Evolutionary conservation across 2,329 filamentous ascomycete genomes (phyloP).

Genomic region (Dryadomyces quercivorus): DNA sequence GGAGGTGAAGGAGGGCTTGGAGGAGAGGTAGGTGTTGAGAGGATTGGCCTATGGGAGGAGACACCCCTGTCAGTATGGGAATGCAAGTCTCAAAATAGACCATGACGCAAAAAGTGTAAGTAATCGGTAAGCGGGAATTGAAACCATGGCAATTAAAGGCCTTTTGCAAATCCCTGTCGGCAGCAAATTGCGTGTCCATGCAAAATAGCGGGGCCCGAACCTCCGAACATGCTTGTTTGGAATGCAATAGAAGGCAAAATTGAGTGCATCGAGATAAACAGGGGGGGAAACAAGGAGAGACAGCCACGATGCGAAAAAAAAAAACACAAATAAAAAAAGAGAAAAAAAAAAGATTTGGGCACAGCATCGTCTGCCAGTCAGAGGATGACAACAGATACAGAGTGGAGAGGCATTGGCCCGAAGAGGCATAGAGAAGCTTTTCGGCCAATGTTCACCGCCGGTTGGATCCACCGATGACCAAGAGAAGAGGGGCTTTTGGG

Average conservation of each 20-base stretch:
- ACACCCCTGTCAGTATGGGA: conserved; percentile 26
- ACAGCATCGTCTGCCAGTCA: neutral
- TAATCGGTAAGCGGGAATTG: neutral
- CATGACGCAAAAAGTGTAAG: neutral
- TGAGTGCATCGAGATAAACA: neutral
- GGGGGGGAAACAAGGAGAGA: neutral
- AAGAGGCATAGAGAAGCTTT: neutral
- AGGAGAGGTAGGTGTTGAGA: conserved; percentile 86
- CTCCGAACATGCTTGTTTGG: neutral
- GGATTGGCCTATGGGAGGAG: conserved; percentile 67
- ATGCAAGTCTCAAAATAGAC: conserved; percentile 10
- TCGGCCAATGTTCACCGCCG: conserved; percentile 1
- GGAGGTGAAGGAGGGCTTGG: conserved; percentile 84
- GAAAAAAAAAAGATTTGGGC: neutral
- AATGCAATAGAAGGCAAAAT: neutral
- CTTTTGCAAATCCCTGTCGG: neutral
- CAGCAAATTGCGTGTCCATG: neutral
- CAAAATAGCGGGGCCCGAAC: neutral
- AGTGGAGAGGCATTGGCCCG: neutral
- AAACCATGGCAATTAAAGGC: neutral
- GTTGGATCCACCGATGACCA: neutral
- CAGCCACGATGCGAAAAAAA: neutral
- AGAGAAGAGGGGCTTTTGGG: neutral
- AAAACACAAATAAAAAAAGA: no score
- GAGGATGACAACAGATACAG: neutral